Base-by-base conservation (phyloP, 768 basidiomycete species). In the Phylloporus scabripes region DNA sequence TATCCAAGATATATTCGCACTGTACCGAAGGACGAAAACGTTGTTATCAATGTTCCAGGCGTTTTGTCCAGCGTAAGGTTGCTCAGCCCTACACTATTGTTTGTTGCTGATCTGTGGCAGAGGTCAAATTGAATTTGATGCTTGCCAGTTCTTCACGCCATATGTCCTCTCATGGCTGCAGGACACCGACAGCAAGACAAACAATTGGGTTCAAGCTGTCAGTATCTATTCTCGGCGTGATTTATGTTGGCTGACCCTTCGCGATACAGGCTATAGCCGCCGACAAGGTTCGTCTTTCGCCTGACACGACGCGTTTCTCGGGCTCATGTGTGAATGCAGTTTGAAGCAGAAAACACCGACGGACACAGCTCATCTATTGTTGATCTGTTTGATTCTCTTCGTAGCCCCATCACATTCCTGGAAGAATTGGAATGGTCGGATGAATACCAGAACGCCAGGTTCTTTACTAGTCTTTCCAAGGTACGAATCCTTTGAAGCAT, bases 311-410 rank as follows among this genome's bases (percentile, higher is more conserved):
- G 29, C 14, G 34, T 44, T 10, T 24, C 10, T 21, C 15, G 37
- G 40, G 33, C 51, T 54, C 23, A 57, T 42, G 40, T 49, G 41
- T 17, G 7, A 7, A 32, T 38, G 23, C n/a, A 87, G 84, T 91
- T 90, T 56, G 77, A 92, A 73, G 76, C 90, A 48, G 79, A 92
- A 70, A 78, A 87, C 52, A 51, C 74, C 10, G 82, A 89, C 66
- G 88, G 88, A 0, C 90, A 94, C 60, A 95, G 92, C 58, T 93
- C 94, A n/a, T 98, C 95, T 0, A 94, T 99, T 47, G 84, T 93
- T 20, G 96, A 99, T 67, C 75, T 99, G 1, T 97, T 98, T 60
- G 92, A 92, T 54, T 96, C 93, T 3, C 75, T 98, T 47, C 82
- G 90, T 44, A 92, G 89, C 58, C 92, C 95, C 0, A 85, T 93